Conservation (phyloP, 768 basidiomycete genomes). For the Amanita pallidorosea region DNA sequence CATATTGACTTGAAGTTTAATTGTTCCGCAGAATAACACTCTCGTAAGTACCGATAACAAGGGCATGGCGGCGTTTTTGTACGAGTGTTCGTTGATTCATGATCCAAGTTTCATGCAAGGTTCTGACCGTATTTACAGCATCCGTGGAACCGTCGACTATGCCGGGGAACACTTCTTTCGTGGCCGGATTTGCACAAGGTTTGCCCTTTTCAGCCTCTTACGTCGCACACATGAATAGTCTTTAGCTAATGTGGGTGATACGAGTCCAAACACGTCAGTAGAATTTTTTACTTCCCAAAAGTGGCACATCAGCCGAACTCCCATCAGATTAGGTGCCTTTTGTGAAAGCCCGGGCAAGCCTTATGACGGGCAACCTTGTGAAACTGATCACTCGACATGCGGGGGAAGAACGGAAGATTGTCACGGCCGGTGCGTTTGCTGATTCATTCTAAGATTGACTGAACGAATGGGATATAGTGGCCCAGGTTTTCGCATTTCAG, state of each 20-base stretch:
- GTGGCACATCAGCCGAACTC: slow-evolving; percentile 5
- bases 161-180: slow-evolving; percentile 62
- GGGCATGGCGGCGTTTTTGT: slow-evolving; percentile 76
- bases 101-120: neutral
- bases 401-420: slow-evolving; percentile 59
- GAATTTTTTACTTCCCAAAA: slow-evolving; percentile 1
- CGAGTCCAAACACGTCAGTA: slow-evolving; percentile 68
- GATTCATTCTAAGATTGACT: neutral
- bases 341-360: slow-evolving; percentile 68
- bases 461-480: slow-evolving; percentile 32
- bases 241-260: slow-evolving; percentile 72
- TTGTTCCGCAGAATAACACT: slow-evolving; percentile 54
- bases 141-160: slow-evolving; percentile 49
- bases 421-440: slow-evolving; percentile 45
- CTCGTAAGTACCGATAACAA: slow-evolving; percentile 78
- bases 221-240: slow-evolving; percentile 5
- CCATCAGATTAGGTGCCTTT: slow-evolving; percentile 50
- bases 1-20: neutral
- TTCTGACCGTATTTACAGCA: slow-evolving; percentile 23
- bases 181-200: slow-evolving; percentile 73
- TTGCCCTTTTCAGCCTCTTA: slow-evolving; percentile 12
- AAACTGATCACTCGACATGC: slow-evolving; percentile 66
- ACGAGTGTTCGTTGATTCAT: slow-evolving; percentile 42
- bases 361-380: slow-evolving; percentile 58
- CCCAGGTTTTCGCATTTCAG: slow-evolving; percentile 64